Base-by-base conservation (phyloP, 352 stramenopile genomes). In the Globisporangium abappressorium region DNA sequence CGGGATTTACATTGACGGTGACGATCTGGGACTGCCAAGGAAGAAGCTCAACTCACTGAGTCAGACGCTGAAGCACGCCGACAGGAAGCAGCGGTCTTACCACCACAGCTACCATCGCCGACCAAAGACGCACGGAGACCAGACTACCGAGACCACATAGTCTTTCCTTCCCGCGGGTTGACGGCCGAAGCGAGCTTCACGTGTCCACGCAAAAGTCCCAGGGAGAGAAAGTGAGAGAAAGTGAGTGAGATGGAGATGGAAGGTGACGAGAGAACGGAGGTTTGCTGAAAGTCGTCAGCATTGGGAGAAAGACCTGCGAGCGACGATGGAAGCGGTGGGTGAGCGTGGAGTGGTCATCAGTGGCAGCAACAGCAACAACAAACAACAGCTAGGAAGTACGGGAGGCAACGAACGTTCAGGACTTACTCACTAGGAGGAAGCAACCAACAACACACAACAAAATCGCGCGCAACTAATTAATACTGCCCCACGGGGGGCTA, bases 21-120 rank as follows among this genome's bases (percentile, higher is more conserved):
- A 70, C 22, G 65, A 72, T 22, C 70, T 70, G 47, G 63, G 57
- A 1, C 59, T 85, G 55, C 74, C 74, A 2, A 74, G 72, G 62
- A 80, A 84, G 62, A 79, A 84, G 69, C 69, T 79, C 54, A 70
- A 73, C 66, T 72, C 73, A 59, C 62, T 83, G 20, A 75, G 73
- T 36, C 70, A 75, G 24, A 65, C 78, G 36, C 72, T 78, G 41
- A 83, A 83, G 71, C 67, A 83, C 36, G 77, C 71, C 30, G 78
- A 85, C 60, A 74, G 76, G 43, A 85, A 85, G 57, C 70, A 67
- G 36, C 78, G 75, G 20, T 73, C 75, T 14, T 70, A 69, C 55
- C 78, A 72, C 46, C 68, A 69, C 34, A 78, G 69, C 70, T 77
- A 72, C 33, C 66, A 72, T 28, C 61, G 55, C 43, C 67, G 67